Conservation (phyloP, 768 basidiomycete species). For the Lyophyllum atratum region DNA sequence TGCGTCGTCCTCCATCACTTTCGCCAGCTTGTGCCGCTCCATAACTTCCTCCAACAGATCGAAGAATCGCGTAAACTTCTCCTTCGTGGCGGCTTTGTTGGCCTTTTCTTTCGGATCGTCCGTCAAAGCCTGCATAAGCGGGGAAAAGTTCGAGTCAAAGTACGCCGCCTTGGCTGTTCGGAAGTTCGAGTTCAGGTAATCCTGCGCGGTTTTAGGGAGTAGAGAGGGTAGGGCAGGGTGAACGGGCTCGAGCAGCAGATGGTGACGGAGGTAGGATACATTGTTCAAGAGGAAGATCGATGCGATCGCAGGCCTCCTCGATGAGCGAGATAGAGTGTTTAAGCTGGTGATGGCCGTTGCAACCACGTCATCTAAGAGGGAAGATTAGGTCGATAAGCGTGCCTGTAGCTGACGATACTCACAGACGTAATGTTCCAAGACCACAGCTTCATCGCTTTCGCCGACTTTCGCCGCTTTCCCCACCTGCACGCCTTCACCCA, state of each 20-base stretch:
- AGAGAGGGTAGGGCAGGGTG: constrained; percentile 48
- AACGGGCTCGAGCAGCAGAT: constrained; percentile 54
- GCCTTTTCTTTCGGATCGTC: constrained; percentile 64
- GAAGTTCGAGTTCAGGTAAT: constrained; percentile 67
- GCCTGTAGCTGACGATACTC: constrained; percentile 25
- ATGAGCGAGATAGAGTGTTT: constrained; percentile 60
- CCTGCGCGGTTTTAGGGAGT: constrained; percentile 62
- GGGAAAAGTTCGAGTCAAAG: constrained; percentile 81
- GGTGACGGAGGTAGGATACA: constrained; percentile 64
- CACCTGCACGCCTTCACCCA: constrained; percentile 80
- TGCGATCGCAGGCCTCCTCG: constrained; percentile 62
- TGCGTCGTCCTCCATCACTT: constrained; percentile 70
- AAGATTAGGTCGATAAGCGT: not conserved
- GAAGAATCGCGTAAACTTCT: constrained; percentile 82
- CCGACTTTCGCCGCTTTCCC: constrained; percentile 47
- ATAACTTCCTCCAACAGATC: constrained; percentile 78
- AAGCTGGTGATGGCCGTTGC: constrained; percentile 62
- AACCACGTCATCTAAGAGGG: constrained; percentile 67
- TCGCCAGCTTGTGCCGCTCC: constrained; percentile 71
- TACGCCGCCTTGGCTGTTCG: constrained; percentile 83
- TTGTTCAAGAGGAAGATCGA: constrained; percentile 85
- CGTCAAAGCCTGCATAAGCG: constrained; percentile 68
- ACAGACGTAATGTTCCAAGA: constrained; percentile 81
- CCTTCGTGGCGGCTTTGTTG: constrained; percentile 67
- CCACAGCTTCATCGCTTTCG: constrained; percentile 56